Evolutionary conservation across 345 rosid genomes (phyloP).

Genomic region (Alliaria petiolata): DNA sequence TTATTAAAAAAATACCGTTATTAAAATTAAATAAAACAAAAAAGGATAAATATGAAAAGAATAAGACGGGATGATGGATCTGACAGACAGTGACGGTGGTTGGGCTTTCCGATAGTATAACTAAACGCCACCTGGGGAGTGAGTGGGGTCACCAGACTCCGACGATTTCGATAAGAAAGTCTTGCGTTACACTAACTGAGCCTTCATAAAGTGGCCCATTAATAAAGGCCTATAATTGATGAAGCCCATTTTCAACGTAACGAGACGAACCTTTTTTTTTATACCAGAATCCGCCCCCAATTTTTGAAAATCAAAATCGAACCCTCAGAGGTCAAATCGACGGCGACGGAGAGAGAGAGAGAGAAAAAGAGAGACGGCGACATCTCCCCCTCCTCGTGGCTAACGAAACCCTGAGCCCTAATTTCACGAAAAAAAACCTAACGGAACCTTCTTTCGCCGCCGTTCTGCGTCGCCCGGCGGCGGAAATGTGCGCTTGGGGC

Average conservation of each 20-base stretch:
- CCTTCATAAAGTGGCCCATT: neutral
- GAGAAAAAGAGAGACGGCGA: neutral
- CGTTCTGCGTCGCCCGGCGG: constrained; percentile 27
- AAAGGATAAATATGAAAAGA: too few species aligned
- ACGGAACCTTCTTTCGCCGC: constrained; percentile 1
- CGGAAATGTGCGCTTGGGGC: constrained; percentile 42
- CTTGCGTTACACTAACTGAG: too few species aligned
- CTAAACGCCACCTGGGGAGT: too few species aligned
- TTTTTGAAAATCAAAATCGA: neutral
- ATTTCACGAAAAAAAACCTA: neutral
- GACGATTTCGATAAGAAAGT: too few species aligned
- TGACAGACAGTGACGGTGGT: too few species aligned
- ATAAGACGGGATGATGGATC: too few species aligned
- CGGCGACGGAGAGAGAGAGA: constrained; percentile 11
- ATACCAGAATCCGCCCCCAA: neutral
- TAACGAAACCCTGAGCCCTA: constrained; percentile 27
- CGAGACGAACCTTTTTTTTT: neutral
- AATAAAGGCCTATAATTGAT: neutral
- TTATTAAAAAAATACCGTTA: too few species aligned
- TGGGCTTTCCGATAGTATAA: too few species aligned
- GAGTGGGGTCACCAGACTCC: too few species aligned
- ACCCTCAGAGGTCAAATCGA: constrained; percentile 6
- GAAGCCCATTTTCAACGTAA: neutral
- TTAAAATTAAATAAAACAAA: too few species aligned
- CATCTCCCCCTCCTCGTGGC: constrained; percentile 4